A percentile compares a stretch with the other conserved stretches of the same genome.
phyloP scores from a whole-genome alignment of 2,329 filamentous ascomycete genomes.

The Didymella glomerata region DNA sequence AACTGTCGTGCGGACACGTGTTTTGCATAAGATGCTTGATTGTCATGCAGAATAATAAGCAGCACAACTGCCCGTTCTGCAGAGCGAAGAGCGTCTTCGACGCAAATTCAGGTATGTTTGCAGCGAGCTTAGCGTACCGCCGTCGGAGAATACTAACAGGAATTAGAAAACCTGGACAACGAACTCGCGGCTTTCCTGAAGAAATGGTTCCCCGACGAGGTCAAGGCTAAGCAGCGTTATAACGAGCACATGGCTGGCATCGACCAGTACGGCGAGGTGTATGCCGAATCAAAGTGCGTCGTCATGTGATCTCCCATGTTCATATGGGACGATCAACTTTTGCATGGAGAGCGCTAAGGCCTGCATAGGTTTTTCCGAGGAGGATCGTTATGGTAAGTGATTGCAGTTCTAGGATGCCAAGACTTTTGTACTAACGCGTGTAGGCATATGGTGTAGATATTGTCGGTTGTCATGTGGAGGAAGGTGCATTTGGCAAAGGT shows the following conservation, averaged over 20 bases:
- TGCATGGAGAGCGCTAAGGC: background rate
- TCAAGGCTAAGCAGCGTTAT: slow-evolving; percentile 64
- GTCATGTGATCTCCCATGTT: slow-evolving; percentile 60
- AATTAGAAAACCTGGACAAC: slow-evolving; percentile 72
- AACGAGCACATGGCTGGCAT: slow-evolving; percentile 80
- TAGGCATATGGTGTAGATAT: background rate
- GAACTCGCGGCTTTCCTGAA: slow-evolving; percentile 74
- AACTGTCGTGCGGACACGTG: slow-evolving; percentile 75
- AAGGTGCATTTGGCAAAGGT: background rate
- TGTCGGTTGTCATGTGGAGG: background rate
- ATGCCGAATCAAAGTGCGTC: slow-evolving; percentile 64
- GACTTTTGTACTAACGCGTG: background rate
- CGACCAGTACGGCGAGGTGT: slow-evolving; percentile 74
- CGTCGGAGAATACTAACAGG: background rate
- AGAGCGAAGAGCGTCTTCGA: slow-evolving; percentile 74
- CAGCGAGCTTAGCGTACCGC: too few relatives aligned
- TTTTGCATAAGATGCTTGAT: slow-evolving; percentile 88
- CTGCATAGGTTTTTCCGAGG: background rate
- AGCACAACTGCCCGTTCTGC: slow-evolving; percentile 78
- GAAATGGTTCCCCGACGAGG: slow-evolving; percentile 81
- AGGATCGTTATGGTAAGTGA: background rate
- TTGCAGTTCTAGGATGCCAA: background rate
- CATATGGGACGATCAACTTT: too few relatives aligned
- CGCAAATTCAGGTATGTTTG: slow-evolving; percentile 70
- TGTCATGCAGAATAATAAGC: slow-evolving; percentile 75